Evolutionary conservation across 1,284 basidiomycete species (phyloP), one percentile per base, ranked within the genome.

Genomic region (Cystobasidium pallidum): DNA sequence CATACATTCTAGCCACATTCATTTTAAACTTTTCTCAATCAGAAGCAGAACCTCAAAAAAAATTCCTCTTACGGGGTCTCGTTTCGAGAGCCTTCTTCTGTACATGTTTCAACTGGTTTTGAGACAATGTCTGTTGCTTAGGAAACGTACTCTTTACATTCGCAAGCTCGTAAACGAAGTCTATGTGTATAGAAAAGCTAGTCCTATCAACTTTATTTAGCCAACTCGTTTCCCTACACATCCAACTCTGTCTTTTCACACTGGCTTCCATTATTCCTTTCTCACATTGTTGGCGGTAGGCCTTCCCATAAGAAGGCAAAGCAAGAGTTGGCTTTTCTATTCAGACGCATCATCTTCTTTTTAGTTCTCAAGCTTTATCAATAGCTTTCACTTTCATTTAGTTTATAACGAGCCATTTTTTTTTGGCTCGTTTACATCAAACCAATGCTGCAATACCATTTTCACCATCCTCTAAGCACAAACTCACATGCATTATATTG

Each of bases 351-450:
- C 36, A 39, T 45, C 3, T 17, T n/a, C 15, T 45, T 51, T 24
- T 7, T 15, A 26, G 24, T 51, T 51, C n/a, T 34, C 19, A 58
- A 58, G 55, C 55, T 58, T 58, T 30, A 6, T 58, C 36, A n/a
- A 58, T 41, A 36, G 36, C 55, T 58, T 58, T 34, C 36, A 58
- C 55, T 58, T 58, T 58, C 55, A 26, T 58, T 58, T 41, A 34
- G 17, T 58, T 21, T 36, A 34, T 41, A 6, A n/a, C n/a, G n/a
- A n/a, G n/a, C n/a, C n/a, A n/a, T n/a, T n/a, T n/a, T n/a, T n/a
- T n/a, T n/a, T n/a, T n/a, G n/a, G n/a, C n/a, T n/a, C n/a, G n/a
- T n/a, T n/a, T n/a, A n/a, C n/a, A n/a, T n/a, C n/a, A n/a, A n/a
- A n/a, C 32, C 52, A 26, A 11, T 34, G n/a, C 30, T n/a, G 55